Evolutionary conservation across 2,329 filamentous ascomycete genomes (phyloP).

Genomic region (Acrodontium crateriforme): DNA sequence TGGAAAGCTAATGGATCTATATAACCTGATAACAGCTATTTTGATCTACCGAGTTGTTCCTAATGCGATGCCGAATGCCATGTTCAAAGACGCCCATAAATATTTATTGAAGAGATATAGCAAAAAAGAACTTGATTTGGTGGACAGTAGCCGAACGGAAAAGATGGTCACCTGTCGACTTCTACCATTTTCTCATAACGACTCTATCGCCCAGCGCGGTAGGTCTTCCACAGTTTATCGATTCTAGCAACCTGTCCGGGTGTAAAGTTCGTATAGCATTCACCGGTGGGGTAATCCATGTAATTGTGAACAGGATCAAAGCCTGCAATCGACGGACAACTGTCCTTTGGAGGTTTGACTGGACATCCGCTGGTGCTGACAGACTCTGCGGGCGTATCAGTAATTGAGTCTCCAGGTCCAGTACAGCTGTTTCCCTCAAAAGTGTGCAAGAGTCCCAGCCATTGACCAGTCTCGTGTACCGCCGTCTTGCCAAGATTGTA

Average conservation of each 20-base stretch:
- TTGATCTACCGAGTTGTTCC: too few relatives aligned
- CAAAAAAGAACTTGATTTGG: too few relatives aligned
- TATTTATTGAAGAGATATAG: too few relatives aligned
- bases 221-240: slow-evolving; percentile 37
- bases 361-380: slow-evolving; percentile 43
- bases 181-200: too few relatives aligned
- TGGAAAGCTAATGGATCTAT: too few relatives aligned
- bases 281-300: slow-evolving; percentile 46
- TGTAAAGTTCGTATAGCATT: slow-evolving; percentile 41
- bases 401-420: slow-evolving; percentile 31
- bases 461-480: slow-evolving; percentile 33
- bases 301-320: slow-evolving; percentile 43
- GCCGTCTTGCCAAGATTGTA: slow-evolving; percentile 36
- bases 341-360: slow-evolving; percentile 32
- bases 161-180: too few relatives aligned
- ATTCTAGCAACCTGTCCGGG: slow-evolving; percentile 36
- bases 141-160: too few relatives aligned
- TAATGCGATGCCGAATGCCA: too few relatives aligned
- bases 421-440: slow-evolving; percentile 34
- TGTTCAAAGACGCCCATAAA: too few relatives aligned
- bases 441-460: slow-evolving; percentile 33
- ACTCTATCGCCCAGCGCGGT: slow-evolving; percentile 14
- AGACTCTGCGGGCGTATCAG: slow-evolving; percentile 29
- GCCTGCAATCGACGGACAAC: slow-evolving; percentile 33
- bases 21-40: too few relatives aligned